Base-by-base conservation (phyloP, 2,329 filamentous ascomycete species). In the Exophiala sideris region DNA sequence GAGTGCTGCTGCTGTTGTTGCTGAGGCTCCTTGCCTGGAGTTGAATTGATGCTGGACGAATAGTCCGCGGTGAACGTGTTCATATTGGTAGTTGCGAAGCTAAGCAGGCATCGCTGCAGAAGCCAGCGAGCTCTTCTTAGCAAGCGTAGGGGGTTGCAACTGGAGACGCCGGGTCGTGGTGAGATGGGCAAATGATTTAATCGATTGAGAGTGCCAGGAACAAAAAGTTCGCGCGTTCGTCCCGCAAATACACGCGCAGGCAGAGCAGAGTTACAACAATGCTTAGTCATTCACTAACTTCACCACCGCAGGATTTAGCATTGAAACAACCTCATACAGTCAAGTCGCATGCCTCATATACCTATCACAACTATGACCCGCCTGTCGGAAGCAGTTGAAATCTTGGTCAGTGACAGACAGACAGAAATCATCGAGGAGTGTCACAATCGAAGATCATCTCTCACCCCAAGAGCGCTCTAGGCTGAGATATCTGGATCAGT, bases 61-160 rank as follows among this genome's bases (percentile, higher is more conserved):
- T 57, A 64, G 55, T 64, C 60, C 42, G 56, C 62, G 14, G 58
- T 59, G 50, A 64, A 64, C 10, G 42, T 50, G 47, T 59, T 64
- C 59, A 62, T 62, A n/a, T 24, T 60, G 47, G 16, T 18, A 12
- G 36, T 29, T 11, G 24, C 7, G 6, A 34, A 8, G 21, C 36
- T 42, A 29, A 8, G 24, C 24, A 29, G 7, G 24, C 24, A 44
- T 45, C 8, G 16, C 34, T 6, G 32, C 50, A 44, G 40, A 8
- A 36, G 12, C 20, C 11, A 12, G 21, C 10, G 5, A 41, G 20
- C 10, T 5, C 12, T 5, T 35, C 7, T 16, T 47, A 36, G 18
- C n/a, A 33, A 29, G 42, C 24, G 24, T 8, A 5, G 21, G 18
- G 3, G 41, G 3, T 24, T 45, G 41, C 10, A 18, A 40, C n/a